Conservation (phyloP, 768 basidiomycete species). For the Macrolepiota albuminosa region DNA sequence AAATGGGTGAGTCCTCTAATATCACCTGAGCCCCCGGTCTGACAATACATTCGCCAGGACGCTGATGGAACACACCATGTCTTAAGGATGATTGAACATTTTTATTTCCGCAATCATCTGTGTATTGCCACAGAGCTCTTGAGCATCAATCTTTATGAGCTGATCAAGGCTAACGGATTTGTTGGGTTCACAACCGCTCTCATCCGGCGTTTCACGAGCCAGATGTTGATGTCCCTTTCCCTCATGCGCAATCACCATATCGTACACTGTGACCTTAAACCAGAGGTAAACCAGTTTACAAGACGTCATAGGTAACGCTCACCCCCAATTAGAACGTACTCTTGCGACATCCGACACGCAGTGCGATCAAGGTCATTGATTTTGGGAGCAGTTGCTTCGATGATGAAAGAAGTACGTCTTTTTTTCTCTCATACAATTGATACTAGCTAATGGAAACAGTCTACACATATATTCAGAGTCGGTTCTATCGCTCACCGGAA, state of each 20-base stretch:
- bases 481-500: constrained; percentile 99
- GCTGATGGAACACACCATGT: constrained; percentile 95
- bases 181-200: constrained; percentile 95
- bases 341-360: constrained; percentile 91
- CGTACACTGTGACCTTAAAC: constrained; percentile 98
- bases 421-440: neutral
- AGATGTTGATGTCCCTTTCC: constrained; percentile 89
- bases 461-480: constrained; percentile 98
- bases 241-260: constrained; percentile 97
- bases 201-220: constrained; percentile 93
- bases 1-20: constrained; percentile 78
- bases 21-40: neutral
- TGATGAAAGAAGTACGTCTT: constrained; percentile 86
- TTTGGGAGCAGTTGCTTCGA: constrained; percentile 99
- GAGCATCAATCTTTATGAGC: constrained; percentile 97
- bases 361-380: constrained; percentile 97
- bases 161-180: constrained; percentile 99
- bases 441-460: constrained; percentile 44
- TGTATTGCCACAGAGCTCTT: constrained; percentile 98
- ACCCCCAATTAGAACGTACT: constrained; percentile 72
- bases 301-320: neutral
- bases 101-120: constrained; percentile 95
- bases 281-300: constrained; percentile 63
- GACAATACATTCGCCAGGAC: constrained; percentile 50
- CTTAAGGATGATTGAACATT: constrained; percentile 97